A percentile compares a stretch with the other conserved stretches of the same genome.
Evolutionary conservation across 2,329 filamentous ascomycete genomes (phyloP).

Genomic region (Proliferodiscus dingleyae): DNA sequence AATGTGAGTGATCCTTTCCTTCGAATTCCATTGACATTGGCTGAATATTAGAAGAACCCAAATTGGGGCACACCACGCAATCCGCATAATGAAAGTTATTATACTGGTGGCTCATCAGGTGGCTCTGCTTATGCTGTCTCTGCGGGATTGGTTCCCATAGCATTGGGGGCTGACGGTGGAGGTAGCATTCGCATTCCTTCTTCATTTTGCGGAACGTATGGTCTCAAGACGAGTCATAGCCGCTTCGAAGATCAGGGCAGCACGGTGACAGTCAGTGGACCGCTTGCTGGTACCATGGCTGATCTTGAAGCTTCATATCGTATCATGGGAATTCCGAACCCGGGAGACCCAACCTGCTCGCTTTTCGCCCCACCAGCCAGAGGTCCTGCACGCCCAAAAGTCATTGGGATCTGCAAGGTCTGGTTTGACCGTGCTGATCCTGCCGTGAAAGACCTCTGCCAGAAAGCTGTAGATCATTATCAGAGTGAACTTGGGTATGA

Average conservation of each 20-base stretch:
- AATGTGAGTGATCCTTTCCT: no score
- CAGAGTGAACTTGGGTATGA: constrained; percentile 46
- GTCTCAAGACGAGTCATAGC: constrained; percentile 73
- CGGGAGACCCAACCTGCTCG: constrained; percentile 52
- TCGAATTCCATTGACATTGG: no score
- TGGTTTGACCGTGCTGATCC: constrained; percentile 69
- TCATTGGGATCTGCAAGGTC: constrained; percentile 63
- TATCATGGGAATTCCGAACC: constrained; percentile 68
- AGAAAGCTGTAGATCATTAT: constrained; percentile 56
- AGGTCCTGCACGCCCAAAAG: constrained; percentile 38
- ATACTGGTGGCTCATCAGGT: constrained; percentile 83
- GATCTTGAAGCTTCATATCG: constrained; percentile 82
- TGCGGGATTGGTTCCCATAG: constrained; percentile 54
- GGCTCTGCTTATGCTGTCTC: constrained; percentile 84
- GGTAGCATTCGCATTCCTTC: constrained; percentile 51
- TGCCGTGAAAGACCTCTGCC: constrained; percentile 56
- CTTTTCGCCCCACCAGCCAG: constrained; percentile 57
- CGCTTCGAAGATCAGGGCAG: constrained; percentile 55
- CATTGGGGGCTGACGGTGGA: constrained; percentile 84
- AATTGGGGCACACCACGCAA: constrained; percentile 80
- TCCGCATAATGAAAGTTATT: constrained; percentile 68
- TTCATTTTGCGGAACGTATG: constrained; percentile 51
- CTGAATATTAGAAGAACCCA: no score
- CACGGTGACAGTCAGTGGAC: constrained; percentile 61
- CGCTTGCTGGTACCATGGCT: constrained; percentile 68